Base-by-base conservation (phyloP, 257 asterid genomes). In the Gardenia jasminoides region DNA sequence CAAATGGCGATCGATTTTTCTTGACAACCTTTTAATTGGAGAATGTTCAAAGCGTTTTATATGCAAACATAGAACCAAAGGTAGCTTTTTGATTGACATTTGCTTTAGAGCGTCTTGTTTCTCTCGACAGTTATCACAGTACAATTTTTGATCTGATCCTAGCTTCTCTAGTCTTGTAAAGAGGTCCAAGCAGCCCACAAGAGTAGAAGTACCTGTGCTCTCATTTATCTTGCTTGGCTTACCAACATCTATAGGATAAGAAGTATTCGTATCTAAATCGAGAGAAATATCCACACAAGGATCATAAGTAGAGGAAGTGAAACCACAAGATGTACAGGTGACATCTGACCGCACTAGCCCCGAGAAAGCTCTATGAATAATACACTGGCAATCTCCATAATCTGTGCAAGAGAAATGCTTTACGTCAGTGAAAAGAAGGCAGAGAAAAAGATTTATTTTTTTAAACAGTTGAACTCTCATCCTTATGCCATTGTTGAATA, bases 31-130 rank as follows among this genome's bases (percentile, higher is more conserved):
- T 24, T 88, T 87, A 59, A 84, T 68, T 0, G 87, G 72, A 1
- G 92, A 92, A 83, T 92, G 97, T 80, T 88, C 95, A 67, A 92
- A 92, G 30, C 97, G 86, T 78, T 92, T 92, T 70, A 92, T 92
- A 69, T 92, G 95, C 78, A 92, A 79, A 76, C 95, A 92, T 22
- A 88, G 44, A 17, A 92, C 95, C 48, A 87, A 43, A 4, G 97
- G 97, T 66, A 92, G 95, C 85, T 87, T 92, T 62, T 80, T 87
- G 62, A 92, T 71, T 13, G 97, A 92, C 95, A 92, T 88, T 76
- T 90, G 97, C 84, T 92, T 92, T 78, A 92, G 30, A 0, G 90
- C 83, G 15, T 86, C 87, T n/a, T 89, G 92, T 74, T 85, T 90
- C 74, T 84, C 90, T 39, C 80, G 82, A 70, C 95, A 92, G n/a